Evolutionary conservation across 345 rosid genomes (phyloP).

Genomic region (Gynandropsis gynandra): DNA sequence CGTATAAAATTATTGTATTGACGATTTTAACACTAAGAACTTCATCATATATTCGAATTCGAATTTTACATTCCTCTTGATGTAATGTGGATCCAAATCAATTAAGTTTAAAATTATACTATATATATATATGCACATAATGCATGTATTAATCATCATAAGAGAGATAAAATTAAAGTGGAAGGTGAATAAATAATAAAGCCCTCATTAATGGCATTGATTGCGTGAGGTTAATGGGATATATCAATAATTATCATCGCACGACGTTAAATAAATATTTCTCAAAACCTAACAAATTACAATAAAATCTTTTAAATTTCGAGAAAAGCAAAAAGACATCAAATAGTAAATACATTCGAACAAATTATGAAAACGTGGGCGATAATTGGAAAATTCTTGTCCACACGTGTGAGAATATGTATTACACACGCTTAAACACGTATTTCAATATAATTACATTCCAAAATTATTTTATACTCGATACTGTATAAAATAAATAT

Average conservation of each 20-base stretch:
- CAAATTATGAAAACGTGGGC: constrained; percentile 23
- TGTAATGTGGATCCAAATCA: too few relatives aligned
- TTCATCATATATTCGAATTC: too few relatives aligned
- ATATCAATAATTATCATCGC: constrained; percentile 10
- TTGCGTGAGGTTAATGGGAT: constrained; percentile 27
- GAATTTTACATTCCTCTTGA: too few relatives aligned
- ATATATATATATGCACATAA: neutral
- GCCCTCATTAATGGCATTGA: constrained; percentile 19
- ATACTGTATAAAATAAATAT: too few relatives aligned
- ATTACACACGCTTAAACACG: neutral
- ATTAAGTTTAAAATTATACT: too few relatives aligned
- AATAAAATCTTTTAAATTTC: constrained; percentile 3
- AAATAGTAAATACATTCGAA: constrained; percentile 2
- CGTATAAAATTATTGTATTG: too few relatives aligned
- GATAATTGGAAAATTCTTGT: constrained; percentile 11
- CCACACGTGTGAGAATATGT: constrained; percentile 16
- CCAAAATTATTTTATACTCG: too few relatives aligned
- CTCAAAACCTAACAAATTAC: neutral
- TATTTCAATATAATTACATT: constrained; percentile 10
- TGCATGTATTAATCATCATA: neutral
- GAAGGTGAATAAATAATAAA: constrained; percentile 12
- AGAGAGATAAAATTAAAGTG: constrained; percentile 15
- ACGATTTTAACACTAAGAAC: too few relatives aligned
- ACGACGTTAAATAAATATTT: neutral
- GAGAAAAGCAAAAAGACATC: neutral